These are phyloP conservation scores for Penicillium expansum DNA, from an alignment of 2,329 filamentous ascomycete species.

Conservation along the genomic window DNA sequence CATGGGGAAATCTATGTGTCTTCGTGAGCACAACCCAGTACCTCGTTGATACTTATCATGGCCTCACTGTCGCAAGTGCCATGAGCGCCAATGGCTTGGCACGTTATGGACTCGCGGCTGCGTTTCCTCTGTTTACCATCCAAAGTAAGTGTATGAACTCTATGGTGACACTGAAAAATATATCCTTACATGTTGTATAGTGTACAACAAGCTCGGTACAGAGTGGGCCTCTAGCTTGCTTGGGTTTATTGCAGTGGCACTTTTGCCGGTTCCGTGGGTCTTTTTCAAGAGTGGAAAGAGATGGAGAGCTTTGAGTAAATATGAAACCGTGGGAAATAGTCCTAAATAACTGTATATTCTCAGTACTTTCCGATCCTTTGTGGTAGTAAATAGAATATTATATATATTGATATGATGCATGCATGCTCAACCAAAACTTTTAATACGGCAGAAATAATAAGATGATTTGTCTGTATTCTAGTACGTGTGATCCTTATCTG, in stretches of 20 bases:
- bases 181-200: conserved; percentile 1
- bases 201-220: conserved; percentile 63
- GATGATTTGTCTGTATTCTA: not conserved
- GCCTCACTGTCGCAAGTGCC: conserved; percentile 19
- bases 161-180: not conserved
- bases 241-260: conserved; percentile 47
- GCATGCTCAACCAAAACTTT: not conserved
- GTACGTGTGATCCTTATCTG: not conserved
- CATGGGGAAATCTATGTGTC: conserved; percentile 22
- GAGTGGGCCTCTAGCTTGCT: conserved; percentile 61
- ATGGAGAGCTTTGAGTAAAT: conserved; percentile 15
- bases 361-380: not conserved
- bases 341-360: not conserved
- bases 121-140: conserved; percentile 19
- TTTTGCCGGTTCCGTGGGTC: conserved; percentile 45
- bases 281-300: conserved; percentile 49
- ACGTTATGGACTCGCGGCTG: conserved; percentile 17
- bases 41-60: conserved; percentile 16
- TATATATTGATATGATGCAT: not conserved
- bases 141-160: conserved; percentile 15
- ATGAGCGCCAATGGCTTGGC: conserved; percentile 23
- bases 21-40: conserved; percentile 22
- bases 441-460: not conserved
- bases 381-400: not conserved
- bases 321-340: conserved; percentile 3